These are phyloP conservation scores for Fusarium armeniacum DNA, from an alignment of 2,329 filamentous ascomycete genomes.

Conservation along the genomic window DNA sequence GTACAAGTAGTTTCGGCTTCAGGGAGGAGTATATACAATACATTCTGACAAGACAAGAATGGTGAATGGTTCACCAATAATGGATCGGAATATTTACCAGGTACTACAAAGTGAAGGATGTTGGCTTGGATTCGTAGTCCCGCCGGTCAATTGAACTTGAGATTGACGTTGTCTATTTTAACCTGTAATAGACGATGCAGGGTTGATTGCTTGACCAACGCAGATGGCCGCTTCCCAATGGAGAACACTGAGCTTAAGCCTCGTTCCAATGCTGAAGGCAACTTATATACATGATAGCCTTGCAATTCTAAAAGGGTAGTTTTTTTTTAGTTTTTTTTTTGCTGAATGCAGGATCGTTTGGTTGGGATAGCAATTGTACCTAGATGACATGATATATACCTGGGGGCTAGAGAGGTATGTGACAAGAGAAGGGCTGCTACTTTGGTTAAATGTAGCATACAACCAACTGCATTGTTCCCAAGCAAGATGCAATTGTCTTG, in stretches of 20 bases:
- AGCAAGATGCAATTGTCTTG: neutral
- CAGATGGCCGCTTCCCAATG: neutral
- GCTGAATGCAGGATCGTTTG: neutral
- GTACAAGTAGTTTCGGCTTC: constrained; percentile 2
- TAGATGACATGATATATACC: neutral
- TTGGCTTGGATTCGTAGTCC: neutral
- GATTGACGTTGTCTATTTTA: neutral
- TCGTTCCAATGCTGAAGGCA: neutral
- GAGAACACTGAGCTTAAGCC: neutral
- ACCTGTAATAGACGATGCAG: neutral
- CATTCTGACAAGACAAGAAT: neutral
- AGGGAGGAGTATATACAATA: neutral
- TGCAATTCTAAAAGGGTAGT: neutral
- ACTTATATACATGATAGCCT: neutral
- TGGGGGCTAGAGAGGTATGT: neutral
- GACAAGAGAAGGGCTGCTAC: neutral
- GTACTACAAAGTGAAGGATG: neutral
- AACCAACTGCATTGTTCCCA: neutral
- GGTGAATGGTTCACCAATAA: neutral
- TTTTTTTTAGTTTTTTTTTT: neutral
- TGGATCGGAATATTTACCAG: neutral
- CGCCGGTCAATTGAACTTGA: neutral
- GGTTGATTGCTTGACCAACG: constrained; percentile 18
- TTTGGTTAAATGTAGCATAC: neutral
- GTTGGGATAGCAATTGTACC: neutral